Conservation (phyloP, 768 basidiomycete genomes). For the Agrocybe chaxingu region DNA sequence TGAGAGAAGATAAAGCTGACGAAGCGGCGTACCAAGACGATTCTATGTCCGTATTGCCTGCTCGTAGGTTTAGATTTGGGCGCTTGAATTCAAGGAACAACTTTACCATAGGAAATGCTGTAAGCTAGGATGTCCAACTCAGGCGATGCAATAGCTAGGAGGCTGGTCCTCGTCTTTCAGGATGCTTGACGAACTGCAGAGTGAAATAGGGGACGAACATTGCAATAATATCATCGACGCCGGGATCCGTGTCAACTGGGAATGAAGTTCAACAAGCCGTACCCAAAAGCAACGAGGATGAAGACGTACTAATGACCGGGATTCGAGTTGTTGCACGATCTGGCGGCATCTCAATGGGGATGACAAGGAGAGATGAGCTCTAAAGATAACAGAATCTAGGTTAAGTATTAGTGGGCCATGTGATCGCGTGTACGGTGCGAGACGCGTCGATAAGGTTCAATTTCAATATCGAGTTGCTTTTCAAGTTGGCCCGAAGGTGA, state of each 20-base stretch:
- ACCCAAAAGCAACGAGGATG: background rate
- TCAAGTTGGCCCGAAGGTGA: too few relatives aligned
- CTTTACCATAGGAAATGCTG: slow-evolving; percentile 71
- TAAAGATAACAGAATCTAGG: background rate
- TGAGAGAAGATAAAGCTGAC: slow-evolving; percentile 9
- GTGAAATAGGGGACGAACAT: slow-evolving; percentile 44
- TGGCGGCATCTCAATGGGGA: slow-evolving; percentile 24
- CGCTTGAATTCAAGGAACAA: background rate
- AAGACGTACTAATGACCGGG: slow-evolving; percentile 65
- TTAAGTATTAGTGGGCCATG: too few relatives aligned
- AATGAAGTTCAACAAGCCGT: background rate
- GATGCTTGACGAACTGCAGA: background rate
- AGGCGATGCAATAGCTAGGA: slow-evolving; percentile 79
- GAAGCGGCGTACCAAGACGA: slow-evolving; percentile 52
- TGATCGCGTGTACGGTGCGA: too few relatives aligned
- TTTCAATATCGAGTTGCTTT: too few relatives aligned
- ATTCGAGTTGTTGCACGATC: slow-evolving; percentile 69
- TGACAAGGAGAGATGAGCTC: slow-evolving; percentile 14
- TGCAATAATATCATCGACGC: slow-evolving; percentile 79
- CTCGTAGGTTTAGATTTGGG: background rate
- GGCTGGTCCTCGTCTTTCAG: slow-evolving; percentile 30
- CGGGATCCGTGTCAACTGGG: slow-evolving; percentile 82
- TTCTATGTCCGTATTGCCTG: slow-evolving; percentile 71
- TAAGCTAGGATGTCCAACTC: slow-evolving; percentile 79
- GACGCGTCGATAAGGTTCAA: too few relatives aligned